These are phyloP conservation scores for Paraphoma chrysanthemicola DNA, from an alignment of 2,329 filamentous ascomycete species.

Conservation along the genomic window DNA sequence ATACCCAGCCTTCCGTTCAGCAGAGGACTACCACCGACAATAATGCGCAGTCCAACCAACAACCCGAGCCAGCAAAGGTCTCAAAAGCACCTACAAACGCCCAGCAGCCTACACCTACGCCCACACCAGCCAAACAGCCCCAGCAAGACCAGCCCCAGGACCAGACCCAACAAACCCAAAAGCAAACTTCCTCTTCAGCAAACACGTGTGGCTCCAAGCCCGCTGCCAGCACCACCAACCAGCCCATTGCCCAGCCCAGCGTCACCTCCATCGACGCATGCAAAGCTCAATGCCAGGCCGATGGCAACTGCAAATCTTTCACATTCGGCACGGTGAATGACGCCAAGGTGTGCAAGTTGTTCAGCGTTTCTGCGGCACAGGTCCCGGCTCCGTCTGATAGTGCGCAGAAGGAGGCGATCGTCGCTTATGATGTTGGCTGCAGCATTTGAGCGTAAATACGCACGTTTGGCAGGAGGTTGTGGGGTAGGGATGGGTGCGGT, in stretches of 20 bases:
- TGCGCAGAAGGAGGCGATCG: conserved; percentile 7
- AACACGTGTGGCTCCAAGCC: conserved; percentile 3
- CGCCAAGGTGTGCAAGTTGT: not conserved
- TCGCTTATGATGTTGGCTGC: conserved; percentile 21
- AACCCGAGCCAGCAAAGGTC: not conserved
- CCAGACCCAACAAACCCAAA: not conserved
- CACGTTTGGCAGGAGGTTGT: too few species aligned
- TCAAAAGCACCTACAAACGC: not conserved
- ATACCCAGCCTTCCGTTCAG: not conserved
- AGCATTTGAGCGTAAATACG: too few species aligned
- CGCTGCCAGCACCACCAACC: conserved; percentile 5
- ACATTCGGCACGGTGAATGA: conserved; percentile 11
- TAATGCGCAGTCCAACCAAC: not conserved
- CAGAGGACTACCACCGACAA: not conserved
- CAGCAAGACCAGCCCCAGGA: not conserved
- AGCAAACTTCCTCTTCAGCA: not conserved
- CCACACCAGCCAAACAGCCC: not conserved
- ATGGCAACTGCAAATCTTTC: conserved; percentile 18
- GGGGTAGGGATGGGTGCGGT: too few species aligned
- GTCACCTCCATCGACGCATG: conserved; percentile 14
- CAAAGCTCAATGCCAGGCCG: conserved; percentile 11
- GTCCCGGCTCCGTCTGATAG: conserved; percentile 12
- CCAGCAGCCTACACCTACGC: not conserved
- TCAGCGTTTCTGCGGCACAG: not conserved
- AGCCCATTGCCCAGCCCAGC: conserved; percentile 13